phyloP scores from a whole-genome alignment of 192 early-diverging fungal species.

The Coemansia umbellata region DNA sequence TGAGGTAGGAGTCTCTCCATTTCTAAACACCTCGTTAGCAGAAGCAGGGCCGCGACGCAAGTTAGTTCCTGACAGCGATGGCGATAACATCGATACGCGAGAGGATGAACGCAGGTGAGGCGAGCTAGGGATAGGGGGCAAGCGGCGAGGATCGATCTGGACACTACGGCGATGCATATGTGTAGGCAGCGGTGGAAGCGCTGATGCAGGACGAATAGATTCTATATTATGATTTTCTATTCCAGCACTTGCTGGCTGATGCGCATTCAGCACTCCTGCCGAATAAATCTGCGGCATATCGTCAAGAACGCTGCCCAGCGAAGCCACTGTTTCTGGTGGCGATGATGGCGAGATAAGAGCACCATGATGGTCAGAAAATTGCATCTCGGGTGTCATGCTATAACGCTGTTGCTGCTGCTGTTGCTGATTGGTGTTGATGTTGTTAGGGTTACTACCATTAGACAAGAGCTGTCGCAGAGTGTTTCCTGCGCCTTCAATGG shows the following conservation, averaged over 20 bases:
- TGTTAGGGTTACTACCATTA: conserved; percentile 40
- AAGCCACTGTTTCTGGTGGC: conserved; percentile 39
- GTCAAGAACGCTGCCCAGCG: neutral
- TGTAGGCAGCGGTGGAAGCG: neutral
- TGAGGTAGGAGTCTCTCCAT: neutral
- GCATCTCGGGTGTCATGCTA: too few species aligned
- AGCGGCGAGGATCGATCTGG: conserved; percentile 11
- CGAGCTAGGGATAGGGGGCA: conserved; percentile 35
- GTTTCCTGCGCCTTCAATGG: conserved; percentile 33
- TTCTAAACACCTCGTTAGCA: neutral
- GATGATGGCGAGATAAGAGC: conserved; percentile 15
- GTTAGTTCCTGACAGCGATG: neutral
- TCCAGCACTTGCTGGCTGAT: neutral
- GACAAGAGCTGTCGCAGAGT: conserved; percentile 33
- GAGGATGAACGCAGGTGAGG: conserved; percentile 26
- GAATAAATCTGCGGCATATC: neutral
- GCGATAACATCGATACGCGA: conserved; percentile 25
- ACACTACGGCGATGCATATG: conserved; percentile 14
- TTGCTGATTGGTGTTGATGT: neutral
- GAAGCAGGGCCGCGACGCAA: conserved; percentile 1
- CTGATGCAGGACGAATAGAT: neutral
- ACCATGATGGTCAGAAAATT: conserved; percentile 1
- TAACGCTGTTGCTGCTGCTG: conserved; percentile 15
- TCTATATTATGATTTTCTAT: neutral
- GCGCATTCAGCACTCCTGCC: conserved; percentile 2